Percentiles rank a stretch among this genome's conserved stretches.
Evolutionary conservation across 768 basidiomycete species (phyloP).

Genomic region (Russula foetens): DNA sequence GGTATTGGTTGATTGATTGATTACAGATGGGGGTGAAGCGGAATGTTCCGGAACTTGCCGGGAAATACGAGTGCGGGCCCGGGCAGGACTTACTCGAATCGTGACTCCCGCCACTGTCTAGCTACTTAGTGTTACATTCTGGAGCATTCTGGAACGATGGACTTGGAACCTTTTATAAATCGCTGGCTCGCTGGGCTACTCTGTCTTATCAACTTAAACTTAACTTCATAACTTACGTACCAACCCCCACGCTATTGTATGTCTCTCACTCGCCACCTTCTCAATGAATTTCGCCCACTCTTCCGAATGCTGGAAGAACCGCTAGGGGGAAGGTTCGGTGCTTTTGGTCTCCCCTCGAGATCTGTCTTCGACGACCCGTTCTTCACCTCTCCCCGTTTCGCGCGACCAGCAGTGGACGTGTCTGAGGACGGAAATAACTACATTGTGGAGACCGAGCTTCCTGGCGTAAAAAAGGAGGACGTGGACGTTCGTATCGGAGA

Average conservation of each 20-base stretch:
- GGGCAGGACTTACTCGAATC: too few relatives aligned
- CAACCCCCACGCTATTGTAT: conserved; percentile 33
- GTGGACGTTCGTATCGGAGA: conserved; percentile 64
- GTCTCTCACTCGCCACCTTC: conserved; percentile 57
- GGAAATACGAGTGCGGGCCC: background rate
- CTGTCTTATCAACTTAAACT: background rate
- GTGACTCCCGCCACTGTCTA: too few relatives aligned
- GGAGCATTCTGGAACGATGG: background rate
- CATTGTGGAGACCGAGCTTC: conserved; percentile 67
- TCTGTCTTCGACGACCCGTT: conserved; percentile 45
- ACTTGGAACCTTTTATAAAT: background rate
- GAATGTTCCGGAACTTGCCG: conserved; percentile 4
- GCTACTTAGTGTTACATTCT: too few relatives aligned
- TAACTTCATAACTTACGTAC: background rate
- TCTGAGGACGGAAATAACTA: conserved; percentile 58
- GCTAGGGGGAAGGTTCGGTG: conserved; percentile 32
- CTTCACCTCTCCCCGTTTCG: conserved; percentile 27
- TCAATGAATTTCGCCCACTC: conserved; percentile 66
- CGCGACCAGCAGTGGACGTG: conserved; percentile 57
- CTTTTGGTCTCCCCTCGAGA: conserved; percentile 27
- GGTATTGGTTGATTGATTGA: too few relatives aligned
- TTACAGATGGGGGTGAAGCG: too few relatives aligned
- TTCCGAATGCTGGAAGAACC: conserved; percentile 75
- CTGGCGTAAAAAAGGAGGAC: conserved; percentile 73
- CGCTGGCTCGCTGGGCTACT: background rate